A percentile compares a stretch with the other conserved stretches of the same genome.
These are phyloP conservation scores for Tardiomyces depauwii DNA, from an alignment of 1,139 yeast species.

Conservation along the genomic window DNA sequence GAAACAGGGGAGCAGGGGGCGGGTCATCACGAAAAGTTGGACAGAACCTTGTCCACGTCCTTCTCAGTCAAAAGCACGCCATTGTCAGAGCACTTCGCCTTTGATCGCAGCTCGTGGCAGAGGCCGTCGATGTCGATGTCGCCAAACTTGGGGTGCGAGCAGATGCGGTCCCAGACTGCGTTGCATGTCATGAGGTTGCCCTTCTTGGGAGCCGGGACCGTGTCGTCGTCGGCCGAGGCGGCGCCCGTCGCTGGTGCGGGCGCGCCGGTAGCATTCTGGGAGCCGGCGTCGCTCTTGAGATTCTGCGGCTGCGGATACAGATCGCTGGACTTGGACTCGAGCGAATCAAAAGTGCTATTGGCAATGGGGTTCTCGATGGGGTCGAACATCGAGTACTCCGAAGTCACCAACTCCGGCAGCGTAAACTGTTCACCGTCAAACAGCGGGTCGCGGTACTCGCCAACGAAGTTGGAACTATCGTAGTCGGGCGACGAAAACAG, in stretches of 20 bases:
- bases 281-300: constrained; percentile 11
- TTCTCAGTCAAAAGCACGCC: constrained; percentile 78
- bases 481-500: constrained; percentile 17
- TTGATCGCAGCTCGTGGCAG: constrained; percentile 74
- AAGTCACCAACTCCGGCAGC: constrained; percentile 27
- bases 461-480: constrained; percentile 20
- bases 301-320: not conserved
- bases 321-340: not conserved
- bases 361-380: constrained; percentile 31
- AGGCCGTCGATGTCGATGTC: constrained; percentile 90
- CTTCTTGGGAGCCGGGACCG: constrained; percentile 40
- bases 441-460: constrained; percentile 25
- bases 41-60: constrained; percentile 62
- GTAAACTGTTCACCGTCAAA: constrained; percentile 23
- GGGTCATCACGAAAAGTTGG: constrained; percentile 8
- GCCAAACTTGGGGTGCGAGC: constrained; percentile 86
- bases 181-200: constrained; percentile 51
- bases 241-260: not conserved
- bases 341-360: not conserved
- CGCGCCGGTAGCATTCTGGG: not conserved
- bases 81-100: constrained; percentile 91
- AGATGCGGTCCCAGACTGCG: constrained; percentile 93
- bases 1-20: not conserved
- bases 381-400: constrained; percentile 63
- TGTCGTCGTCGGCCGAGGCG: constrained; percentile 26